Conservation (phyloP, 2,329 filamentous ascomycete genomes). For the Colletotrichum musae region DNA sequence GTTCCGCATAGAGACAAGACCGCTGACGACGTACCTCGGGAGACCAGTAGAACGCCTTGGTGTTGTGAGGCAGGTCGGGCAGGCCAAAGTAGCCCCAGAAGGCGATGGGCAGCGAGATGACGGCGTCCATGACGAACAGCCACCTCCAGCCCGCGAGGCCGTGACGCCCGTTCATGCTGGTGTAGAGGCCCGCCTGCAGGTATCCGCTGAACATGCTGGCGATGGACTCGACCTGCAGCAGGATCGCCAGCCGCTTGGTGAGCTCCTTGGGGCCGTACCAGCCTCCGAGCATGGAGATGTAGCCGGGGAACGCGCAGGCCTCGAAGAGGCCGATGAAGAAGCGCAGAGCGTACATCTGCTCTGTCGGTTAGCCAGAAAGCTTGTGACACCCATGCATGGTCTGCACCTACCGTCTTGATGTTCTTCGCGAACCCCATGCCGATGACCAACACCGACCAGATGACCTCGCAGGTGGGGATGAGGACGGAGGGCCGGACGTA, state of each 20-base stretch:
- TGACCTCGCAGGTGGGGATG: constrained; percentile 46
- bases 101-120: constrained; percentile 44
- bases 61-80: constrained; percentile 42
- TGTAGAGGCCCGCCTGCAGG: constrained; percentile 67
- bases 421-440: constrained; percentile 44
- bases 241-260: constrained; percentile 66
- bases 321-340: constrained; percentile 61
- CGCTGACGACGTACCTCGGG: constrained; percentile 10
- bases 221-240: constrained; percentile 64
- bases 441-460: constrained; percentile 42
- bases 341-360: constrained; percentile 57
- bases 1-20: background rate
- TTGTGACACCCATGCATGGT: too few relatives aligned
- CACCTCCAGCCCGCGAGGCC: constrained; percentile 55
- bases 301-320: constrained; percentile 47
- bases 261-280: constrained; percentile 58
- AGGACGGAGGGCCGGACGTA: constrained; percentile 47
- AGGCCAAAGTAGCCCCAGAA: constrained; percentile 44
- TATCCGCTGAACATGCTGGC: constrained; percentile 71
- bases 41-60: constrained; percentile 40
- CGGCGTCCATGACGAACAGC: constrained; percentile 58
- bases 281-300: constrained; percentile 56
- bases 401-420: constrained; percentile 39
- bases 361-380: too few relatives aligned
- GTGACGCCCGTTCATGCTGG: constrained; percentile 49